Percentiles rank a stretch among this genome's conserved stretches.
Conservation (phyloP, 1,284 basidiomycete genomes). For the Mycena sp. region DNA sequence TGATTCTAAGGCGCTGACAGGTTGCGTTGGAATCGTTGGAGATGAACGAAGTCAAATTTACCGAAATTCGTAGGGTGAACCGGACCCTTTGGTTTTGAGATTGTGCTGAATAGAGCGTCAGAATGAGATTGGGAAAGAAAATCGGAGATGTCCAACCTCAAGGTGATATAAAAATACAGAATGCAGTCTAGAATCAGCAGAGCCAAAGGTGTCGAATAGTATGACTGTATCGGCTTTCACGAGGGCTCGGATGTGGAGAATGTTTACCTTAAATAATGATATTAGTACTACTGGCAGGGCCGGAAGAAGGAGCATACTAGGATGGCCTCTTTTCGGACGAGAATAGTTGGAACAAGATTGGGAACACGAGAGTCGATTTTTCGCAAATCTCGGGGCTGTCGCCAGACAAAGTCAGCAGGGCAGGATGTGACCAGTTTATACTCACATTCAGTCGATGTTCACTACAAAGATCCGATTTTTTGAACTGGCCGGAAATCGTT, state of each 20-base stretch:
- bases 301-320: constrained; percentile 62
- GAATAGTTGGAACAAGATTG: constrained; percentile 94
- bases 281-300: background rate
- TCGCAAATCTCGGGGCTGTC: constrained; percentile 92
- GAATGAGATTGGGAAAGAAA: background rate
- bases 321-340: constrained; percentile 89
- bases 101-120: constrained; percentile 67
- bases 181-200: constrained; percentile 85
- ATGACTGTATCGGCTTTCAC: constrained; percentile 94
- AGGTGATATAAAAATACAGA: constrained; percentile 90
- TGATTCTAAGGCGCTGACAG: constrained; percentile 84
- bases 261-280: constrained; percentile 72
- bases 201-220: constrained; percentile 92
- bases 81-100: constrained; percentile 71
- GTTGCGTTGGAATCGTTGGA: constrained; percentile 31
- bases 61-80: constrained; percentile 91
- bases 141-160: constrained; percentile 62
- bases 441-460: constrained; percentile 91
- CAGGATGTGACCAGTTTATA: constrained; percentile 23
- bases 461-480: constrained; percentile 87
- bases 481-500: constrained; percentile 91
- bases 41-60: constrained; percentile 44
- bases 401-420: constrained; percentile 32
- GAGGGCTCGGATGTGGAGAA: constrained; percentile 93
- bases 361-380: constrained; percentile 96